Conservation (phyloP, 2,329 filamentous ascomycete species). For the Diplocarpon rosae region DNA sequence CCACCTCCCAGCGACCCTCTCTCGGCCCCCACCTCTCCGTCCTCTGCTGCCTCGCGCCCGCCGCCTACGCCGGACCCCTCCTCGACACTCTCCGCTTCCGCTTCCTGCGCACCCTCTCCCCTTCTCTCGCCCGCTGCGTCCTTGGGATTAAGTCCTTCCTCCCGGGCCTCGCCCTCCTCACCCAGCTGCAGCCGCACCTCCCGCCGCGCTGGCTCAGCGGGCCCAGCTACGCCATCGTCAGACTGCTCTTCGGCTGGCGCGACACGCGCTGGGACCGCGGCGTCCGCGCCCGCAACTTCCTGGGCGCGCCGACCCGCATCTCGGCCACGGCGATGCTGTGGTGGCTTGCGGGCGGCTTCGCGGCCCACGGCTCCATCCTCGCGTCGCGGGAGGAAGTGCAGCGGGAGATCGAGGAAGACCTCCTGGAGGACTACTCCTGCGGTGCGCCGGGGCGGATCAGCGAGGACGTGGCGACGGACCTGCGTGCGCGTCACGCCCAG, state of each 20-base stretch:
- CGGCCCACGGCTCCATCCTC: conserved; percentile 75
- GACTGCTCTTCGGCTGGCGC: conserved; percentile 78
- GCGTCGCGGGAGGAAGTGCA: conserved; percentile 60
- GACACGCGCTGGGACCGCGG: conserved; percentile 76
- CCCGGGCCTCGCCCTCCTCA: conserved; percentile 62
- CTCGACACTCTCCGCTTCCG: conserved; percentile 80
- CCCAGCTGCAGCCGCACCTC: conserved; percentile 62
- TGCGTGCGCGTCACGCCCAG: not conserved
- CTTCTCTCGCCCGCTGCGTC: conserved; percentile 62
- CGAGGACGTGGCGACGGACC: not conserved
- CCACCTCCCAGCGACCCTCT: conserved; percentile 79
- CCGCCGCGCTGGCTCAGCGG: not conserved
- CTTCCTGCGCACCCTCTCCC: conserved; percentile 73
- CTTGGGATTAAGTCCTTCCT: conserved; percentile 92
- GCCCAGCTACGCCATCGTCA: conserved; percentile 65
- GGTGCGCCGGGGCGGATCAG: not conserved
- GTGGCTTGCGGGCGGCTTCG: conserved; percentile 90
- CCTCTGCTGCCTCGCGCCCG: conserved; percentile 82
- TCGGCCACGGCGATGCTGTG: conserved; percentile 84
- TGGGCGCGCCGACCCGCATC: conserved; percentile 83
- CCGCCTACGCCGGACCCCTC: conserved; percentile 76
- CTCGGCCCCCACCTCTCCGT: conserved; percentile 72
- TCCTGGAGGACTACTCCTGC: conserved; percentile 20
- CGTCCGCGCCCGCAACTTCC: conserved; percentile 56
- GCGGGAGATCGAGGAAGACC: conserved; percentile 42